Percentiles rank a stretch among this genome's conserved stretches.
Conservation (phyloP, 2,329 filamentous ascomycete species). For the Ophiostoma fasciatum region DNA sequence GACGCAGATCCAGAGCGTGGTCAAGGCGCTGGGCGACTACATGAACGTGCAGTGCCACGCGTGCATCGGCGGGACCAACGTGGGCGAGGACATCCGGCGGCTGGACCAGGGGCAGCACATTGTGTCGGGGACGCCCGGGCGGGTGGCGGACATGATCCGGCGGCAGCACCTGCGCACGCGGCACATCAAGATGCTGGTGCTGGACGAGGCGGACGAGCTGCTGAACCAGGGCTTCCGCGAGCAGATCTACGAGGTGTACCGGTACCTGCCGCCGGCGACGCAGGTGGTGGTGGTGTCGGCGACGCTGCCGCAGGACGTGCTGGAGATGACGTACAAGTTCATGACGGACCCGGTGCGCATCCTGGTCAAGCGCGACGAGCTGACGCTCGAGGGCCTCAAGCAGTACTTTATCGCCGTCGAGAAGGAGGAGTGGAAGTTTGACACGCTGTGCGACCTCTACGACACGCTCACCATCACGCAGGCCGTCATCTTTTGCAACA, state of each 20-base stretch:
- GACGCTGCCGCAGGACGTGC: conserved; percentile 91
- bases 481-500: conserved; percentile 99
- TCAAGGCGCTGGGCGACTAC: conserved; percentile 99
- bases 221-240: conserved; percentile 93
- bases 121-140: conserved; percentile 91
- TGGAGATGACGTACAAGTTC: conserved; percentile 99
- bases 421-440: conserved; percentile 99
- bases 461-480: conserved; percentile 97
- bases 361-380: conserved; percentile 93
- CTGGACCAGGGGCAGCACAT: conserved; percentile 97
- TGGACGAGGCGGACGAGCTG: conserved; percentile 46
- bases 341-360: conserved; percentile 97
- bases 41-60: conserved; percentile 99
- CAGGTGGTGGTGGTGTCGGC: conserved; percentile 98
- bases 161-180: conserved; percentile 41
- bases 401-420: conserved; percentile 99
- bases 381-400: conserved; percentile 94
- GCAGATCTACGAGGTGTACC: conserved; percentile 98
- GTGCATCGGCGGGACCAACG: conserved; percentile 95
- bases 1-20: conserved; percentile 94
- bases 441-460: conserved; percentile 96
- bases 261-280: conserved; percentile 87
- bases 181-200: conserved; percentile 49
- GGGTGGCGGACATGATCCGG: conserved; percentile 57
- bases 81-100: conserved; percentile 94